These are phyloP conservation scores for Hemisphaericaspora xylanilytica DNA, from an alignment of 1,139 yeast species.

Conservation along the genomic window DNA sequence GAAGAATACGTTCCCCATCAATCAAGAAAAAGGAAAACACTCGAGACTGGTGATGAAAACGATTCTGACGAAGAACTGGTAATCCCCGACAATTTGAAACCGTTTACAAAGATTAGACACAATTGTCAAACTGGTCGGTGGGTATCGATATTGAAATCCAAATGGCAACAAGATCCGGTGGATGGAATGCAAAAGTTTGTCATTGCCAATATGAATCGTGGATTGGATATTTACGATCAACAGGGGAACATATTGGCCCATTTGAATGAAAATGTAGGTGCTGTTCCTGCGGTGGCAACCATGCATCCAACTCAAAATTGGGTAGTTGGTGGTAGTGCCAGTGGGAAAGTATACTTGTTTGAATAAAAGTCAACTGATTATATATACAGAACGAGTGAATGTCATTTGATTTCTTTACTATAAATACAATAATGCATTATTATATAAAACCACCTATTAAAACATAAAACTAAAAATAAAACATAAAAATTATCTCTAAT, in stretches of 20 bases:
- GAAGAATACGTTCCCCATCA: conserved; percentile 19
- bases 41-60: conserved; percentile 8
- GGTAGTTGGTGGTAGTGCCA: conserved; percentile 91
- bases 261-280: conserved; percentile 62
- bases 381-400: too few relatives aligned
- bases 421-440: conserved; percentile 5
- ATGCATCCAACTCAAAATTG: conserved; percentile 87
- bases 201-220: conserved; percentile 90
- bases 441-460: conserved; percentile 2
- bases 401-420: too few relatives aligned
- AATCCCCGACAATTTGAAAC: conserved; percentile 42
- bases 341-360: conserved; percentile 81
- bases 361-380: too few relatives aligned
- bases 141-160: conserved; percentile 87
- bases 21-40: conserved; percentile 16
- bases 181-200: conserved; percentile 81
- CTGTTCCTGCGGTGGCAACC: conserved; percentile 86
- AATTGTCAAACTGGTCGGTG: conserved; percentile 96
- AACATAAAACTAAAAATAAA: neutral
- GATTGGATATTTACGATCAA: conserved; percentile 74
- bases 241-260: conserved; percentile 79
- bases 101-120: conserved; percentile 66
- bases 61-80: conserved; percentile 20
- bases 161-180: conserved; percentile 71
- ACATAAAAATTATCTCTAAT: neutral